Evolutionary conservation across 805 yeast species (phyloP).

Genomic region (Hanseniaspora occidentalis): DNA sequence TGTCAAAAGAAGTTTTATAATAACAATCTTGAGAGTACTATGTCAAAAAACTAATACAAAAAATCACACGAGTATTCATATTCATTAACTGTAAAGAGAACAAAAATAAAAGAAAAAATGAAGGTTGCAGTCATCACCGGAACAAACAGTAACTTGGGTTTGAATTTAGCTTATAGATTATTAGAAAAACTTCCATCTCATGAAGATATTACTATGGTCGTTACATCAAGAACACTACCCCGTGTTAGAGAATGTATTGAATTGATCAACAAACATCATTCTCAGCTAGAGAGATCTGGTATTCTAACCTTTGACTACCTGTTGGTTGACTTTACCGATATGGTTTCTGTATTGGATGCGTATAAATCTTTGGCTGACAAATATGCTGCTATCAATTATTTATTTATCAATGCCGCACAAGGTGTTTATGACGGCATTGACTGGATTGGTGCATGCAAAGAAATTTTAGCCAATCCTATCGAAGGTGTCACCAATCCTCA

Average conservation of each 20-base stretch:
- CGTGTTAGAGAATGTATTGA: conserved; percentile 67
- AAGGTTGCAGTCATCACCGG: conserved; percentile 36
- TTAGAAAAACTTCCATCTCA: conserved; percentile 44
- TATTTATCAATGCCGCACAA: conserved; percentile 83
- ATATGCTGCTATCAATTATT: conserved; percentile 58
- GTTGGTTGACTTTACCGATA: conserved; percentile 77
- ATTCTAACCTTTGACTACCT: conserved; percentile 76
- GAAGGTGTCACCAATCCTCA: conserved; percentile 81
- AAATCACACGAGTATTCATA: too few species aligned
- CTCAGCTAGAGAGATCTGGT: conserved; percentile 33
- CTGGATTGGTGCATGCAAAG: conserved; percentile 66
- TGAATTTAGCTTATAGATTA: conserved; percentile 72
- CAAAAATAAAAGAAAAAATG: background rate
- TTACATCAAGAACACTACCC: conserved; percentile 82
- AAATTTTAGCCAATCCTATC: conserved; percentile 53
- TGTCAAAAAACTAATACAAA: too few species aligned
- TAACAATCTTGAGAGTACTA: too few species aligned
- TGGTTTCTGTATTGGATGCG: conserved; percentile 74
- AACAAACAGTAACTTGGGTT: conserved; percentile 60
- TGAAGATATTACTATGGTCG: conserved; percentile 59
- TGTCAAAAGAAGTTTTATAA: too few species aligned
- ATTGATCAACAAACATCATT: conserved; percentile 36
- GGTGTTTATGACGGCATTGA: conserved; percentile 80
- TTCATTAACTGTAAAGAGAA: background rate
- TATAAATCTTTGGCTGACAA: conserved; percentile 54